Evolutionary conservation across 257 asterid genomes (phyloP).

Genomic region (Rauvolfia tetraphylla): DNA sequence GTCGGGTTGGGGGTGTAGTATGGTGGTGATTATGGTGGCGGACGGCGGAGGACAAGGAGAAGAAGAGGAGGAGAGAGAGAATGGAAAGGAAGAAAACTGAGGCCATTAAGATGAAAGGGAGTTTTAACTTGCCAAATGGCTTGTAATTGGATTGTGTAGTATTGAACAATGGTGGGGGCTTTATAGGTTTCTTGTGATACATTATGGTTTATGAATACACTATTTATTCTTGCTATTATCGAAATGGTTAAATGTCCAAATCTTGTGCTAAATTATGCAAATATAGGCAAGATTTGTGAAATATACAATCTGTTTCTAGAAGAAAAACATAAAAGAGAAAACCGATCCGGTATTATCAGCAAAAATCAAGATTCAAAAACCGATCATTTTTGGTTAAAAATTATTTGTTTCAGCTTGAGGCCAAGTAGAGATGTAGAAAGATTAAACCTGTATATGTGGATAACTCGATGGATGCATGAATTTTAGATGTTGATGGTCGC

Average conservation of each 20-base stretch:
- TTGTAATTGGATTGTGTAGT: constrained; percentile 8
- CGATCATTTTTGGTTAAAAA: not conserved
- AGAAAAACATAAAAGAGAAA: not conserved
- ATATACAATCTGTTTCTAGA: not conserved
- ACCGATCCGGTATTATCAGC: not conserved
- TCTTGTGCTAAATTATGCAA: too few relatives aligned
- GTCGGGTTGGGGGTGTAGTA: not conserved
- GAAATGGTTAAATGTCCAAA: not conserved
- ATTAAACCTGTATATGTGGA: too few relatives aligned
- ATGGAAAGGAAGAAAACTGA: constrained; percentile 20
- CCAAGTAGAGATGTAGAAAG: too few relatives aligned
- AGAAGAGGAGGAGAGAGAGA: constrained; percentile 30
- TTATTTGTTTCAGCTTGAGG: not conserved
- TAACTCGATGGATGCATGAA: not conserved
- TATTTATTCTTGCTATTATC: too few relatives aligned
- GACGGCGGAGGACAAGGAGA: constrained; percentile 28
- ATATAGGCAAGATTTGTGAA: not conserved
- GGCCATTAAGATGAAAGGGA: constrained; percentile 33
- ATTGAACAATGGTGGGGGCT: not conserved
- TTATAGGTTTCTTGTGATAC: constrained; percentile 11
- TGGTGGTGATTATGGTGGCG: constrained; percentile 23
- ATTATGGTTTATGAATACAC: not conserved
- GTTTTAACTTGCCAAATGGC: not conserved
- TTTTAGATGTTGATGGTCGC: not conserved
- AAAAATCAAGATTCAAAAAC: not conserved